A percentile compares a stretch with the other conserved stretches of the same genome.
Evolutionary conservation across 257 asterid species (phyloP).

Genomic region (Solanum dulcamara): DNA sequence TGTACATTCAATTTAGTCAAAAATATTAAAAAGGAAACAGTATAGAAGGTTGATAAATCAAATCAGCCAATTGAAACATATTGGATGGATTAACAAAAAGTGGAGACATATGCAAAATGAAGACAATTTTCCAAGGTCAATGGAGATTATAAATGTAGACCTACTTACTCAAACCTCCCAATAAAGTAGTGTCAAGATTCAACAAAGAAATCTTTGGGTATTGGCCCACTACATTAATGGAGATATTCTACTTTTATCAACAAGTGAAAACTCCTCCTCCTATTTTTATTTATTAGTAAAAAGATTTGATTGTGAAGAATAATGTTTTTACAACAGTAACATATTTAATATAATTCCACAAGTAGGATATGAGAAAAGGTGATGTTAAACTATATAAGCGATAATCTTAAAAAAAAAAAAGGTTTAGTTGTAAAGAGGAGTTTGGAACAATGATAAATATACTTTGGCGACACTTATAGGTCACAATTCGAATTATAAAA

Average conservation of each 20-base stretch:
- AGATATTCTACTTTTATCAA: neutral
- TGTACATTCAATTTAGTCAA: neutral
- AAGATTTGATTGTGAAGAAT: neutral
- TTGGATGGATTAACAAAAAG: neutral
- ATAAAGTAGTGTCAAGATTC: neutral
- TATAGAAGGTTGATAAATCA: neutral
- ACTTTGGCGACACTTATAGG: neutral
- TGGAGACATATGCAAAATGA: neutral
- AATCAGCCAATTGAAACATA: neutral
- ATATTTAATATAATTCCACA: neutral
- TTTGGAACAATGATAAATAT: neutral
- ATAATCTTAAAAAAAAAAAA: neutral
- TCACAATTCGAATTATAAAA: neutral
- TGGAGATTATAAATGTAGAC: constrained; percentile 26
- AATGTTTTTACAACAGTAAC: neutral
- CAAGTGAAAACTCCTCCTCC: neutral
- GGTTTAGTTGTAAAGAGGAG: neutral
- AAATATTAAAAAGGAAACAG: neutral
- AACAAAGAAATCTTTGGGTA: neutral
- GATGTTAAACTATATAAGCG: neutral
- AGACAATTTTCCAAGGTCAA: constrained; percentile 20
- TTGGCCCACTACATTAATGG: constrained; percentile 1
- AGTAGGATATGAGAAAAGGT: too few relatives aligned
- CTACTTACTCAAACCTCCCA: neutral
- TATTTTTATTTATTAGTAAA: neutral